Evolutionary conservation across 2,329 filamentous ascomycete genomes (phyloP), one percentile per base, ranked within the genome.

Genomic region (Sclerotinia glacialis): DNA sequence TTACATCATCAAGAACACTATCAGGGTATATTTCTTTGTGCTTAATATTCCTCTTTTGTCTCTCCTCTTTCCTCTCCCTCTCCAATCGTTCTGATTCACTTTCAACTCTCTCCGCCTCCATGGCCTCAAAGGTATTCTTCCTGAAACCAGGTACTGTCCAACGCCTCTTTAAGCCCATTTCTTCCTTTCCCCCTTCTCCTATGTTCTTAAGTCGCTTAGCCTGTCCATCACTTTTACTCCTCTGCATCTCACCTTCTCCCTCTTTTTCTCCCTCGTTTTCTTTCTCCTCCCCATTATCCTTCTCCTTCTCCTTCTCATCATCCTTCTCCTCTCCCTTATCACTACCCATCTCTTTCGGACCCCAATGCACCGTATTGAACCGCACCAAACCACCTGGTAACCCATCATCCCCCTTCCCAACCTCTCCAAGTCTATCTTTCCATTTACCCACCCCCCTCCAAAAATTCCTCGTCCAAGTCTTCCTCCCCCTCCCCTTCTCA

Each of bases 1-100:
- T 60, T 49, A 61, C 58, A 26, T 34, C 46, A 37, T 61, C 58
- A 26, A 49, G n/a, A 23, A 37, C 58, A 40, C 44, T 46, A 12
- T 61, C 5, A 18, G 44, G 42, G 9, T 49, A 61, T 6, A 4
- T 61, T 5, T 8, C 16, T 8, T n/a, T 37, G 2, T 46, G n/a
- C 5, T 47, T 44, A 16, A 37, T 26, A 2, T 23, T 61, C 6
- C 58, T 47, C 18, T 54, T 21, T 54, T 40, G 37, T 16, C 37
- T 40, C 37, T 54, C 52, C 28, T 18, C 7, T 50, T 49, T 46
- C 6, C 28, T 37, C n/a, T 49, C 44, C 21, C 52, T 37, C 52
- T 55, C 52, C 31, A 40, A 16, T 40, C 5, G 44, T 21, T 49
- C 28, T 14, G 58, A 37, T 31, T 18, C 44, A 26, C 31, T 26